These are phyloP conservation scores for Amanita phalloides DNA, from an alignment of 768 basidiomycete species.

Conservation along the genomic window DNA sequence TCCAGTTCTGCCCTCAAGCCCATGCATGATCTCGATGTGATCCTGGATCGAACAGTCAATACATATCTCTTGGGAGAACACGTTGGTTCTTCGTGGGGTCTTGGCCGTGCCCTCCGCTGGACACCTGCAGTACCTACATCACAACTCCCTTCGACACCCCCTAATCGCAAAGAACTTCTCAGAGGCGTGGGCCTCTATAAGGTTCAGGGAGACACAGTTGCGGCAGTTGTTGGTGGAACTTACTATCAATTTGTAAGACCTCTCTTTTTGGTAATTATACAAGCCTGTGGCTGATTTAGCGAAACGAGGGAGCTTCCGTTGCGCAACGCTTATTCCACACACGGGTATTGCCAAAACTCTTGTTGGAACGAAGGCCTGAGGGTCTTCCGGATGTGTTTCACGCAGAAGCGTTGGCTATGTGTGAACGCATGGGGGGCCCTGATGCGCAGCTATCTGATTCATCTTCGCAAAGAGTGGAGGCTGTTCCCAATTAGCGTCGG, in stretches of 20 bases:
- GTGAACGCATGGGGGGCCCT: slow-evolving; percentile 40
- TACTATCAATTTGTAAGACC: slow-evolving; percentile 68
- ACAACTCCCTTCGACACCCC: slow-evolving; percentile 15
- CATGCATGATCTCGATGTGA: slow-evolving; percentile 45
- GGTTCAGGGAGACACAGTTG: slow-evolving; percentile 66
- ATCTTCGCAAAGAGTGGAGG: neutral
- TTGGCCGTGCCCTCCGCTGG: slow-evolving; percentile 71
- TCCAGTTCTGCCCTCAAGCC: slow-evolving; percentile 36
- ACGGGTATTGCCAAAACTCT: slow-evolving; percentile 32
- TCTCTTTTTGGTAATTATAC: neutral
- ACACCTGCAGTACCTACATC: slow-evolving; percentile 40
- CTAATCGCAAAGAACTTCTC: slow-evolving; percentile 25
- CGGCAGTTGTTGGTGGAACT: slow-evolving; percentile 66
- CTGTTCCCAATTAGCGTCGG: slow-evolving; percentile 1
- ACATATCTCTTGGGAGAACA: slow-evolving; percentile 65
- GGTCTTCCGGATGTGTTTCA: slow-evolving; percentile 40
- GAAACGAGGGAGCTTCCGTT: slow-evolving; percentile 30
- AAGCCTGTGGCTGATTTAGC: slow-evolving; percentile 1
- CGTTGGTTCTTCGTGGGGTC: slow-evolving; percentile 65
- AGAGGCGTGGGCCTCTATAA: slow-evolving; percentile 62
- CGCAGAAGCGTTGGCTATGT: slow-evolving; percentile 30
- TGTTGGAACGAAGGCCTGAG: slow-evolving; percentile 17
- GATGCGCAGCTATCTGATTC: slow-evolving; percentile 14
- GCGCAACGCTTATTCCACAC: slow-evolving; percentile 43
- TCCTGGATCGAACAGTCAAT: slow-evolving; percentile 49